These are phyloP conservation scores for Dictyostelium citrinum DNA, from an alignment of 78 protist genomes.

Conservation along the genomic window DNA sequence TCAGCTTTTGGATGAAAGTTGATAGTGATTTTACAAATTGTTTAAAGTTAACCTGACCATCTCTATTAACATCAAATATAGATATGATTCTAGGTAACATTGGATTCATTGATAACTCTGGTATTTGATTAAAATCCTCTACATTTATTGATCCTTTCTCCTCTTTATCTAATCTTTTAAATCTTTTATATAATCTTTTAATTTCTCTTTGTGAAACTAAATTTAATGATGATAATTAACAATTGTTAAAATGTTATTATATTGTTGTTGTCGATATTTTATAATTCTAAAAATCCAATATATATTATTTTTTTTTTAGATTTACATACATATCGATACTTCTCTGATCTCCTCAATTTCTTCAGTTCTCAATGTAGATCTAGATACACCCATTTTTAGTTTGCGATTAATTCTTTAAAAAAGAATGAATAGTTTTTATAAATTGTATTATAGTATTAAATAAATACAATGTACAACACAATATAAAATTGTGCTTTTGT, in stretches of 20 bases:
- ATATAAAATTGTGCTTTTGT: background rate
- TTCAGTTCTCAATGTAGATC: conserved; percentile 75
- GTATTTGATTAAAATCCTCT: conserved; percentile 80
- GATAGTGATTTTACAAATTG: conserved; percentile 77
- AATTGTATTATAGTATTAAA: background rate
- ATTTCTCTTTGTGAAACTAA: conserved; percentile 80
- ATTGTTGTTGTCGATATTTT: background rate
- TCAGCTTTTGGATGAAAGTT: conserved; percentile 73
- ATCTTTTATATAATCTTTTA: conserved; percentile 80
- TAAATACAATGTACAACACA: background rate
- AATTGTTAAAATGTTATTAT: no score
- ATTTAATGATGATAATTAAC: no score
- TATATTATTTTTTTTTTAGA: background rate
- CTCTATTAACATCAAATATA: conserved; percentile 62
- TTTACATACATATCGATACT: conserved; percentile 46
- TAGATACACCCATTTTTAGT: conserved; percentile 47
- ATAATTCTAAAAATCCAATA: no score
- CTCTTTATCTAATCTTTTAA: conserved; percentile 82
- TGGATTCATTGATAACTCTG: conserved; percentile 88
- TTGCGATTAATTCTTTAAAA: background rate
- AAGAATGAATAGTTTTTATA: background rate
- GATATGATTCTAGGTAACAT: conserved; percentile 76
- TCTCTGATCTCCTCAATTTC: conserved; percentile 58
- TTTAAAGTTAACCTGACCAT: conserved; percentile 78
- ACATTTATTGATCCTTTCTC: conserved; percentile 64